Conservation (phyloP, 2,329 filamentous ascomycete species). For the Verticillium isaacii region DNA sequence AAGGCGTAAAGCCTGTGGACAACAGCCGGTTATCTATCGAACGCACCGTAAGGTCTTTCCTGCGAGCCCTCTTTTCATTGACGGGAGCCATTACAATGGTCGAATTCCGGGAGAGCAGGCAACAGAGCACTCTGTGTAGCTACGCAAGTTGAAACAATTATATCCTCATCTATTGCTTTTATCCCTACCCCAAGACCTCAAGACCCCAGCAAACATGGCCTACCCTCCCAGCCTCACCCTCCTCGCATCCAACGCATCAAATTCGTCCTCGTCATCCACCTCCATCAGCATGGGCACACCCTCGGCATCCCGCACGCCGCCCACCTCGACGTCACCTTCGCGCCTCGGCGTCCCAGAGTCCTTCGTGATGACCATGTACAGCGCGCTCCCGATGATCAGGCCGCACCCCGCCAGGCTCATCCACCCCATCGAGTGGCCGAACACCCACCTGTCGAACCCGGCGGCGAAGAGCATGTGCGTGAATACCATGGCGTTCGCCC, state of each 20-base stretch:
- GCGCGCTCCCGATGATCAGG: constrained; percentile 47
- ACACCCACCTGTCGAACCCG: constrained; percentile 46
- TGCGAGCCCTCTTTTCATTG: no score
- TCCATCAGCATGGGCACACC: constrained; percentile 34
- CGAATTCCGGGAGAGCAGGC: no score
- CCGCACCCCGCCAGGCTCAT: constrained; percentile 45
- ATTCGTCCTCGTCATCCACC: constrained; percentile 16
- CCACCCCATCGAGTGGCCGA: constrained; percentile 44
- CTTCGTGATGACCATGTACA: constrained; percentile 45
- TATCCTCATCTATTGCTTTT: background rate
- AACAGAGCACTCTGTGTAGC: no score
- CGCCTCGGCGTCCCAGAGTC: constrained; percentile 22
- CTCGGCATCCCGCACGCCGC: constrained; percentile 26
- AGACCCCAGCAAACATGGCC: background rate
- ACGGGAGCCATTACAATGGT: no score
- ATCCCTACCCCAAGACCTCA: background rate
- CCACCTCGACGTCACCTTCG: constrained; percentile 24
- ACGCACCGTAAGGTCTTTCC: no score
- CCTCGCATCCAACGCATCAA: constrained; percentile 4
- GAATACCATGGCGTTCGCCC: constrained; percentile 54
- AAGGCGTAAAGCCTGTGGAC: no score
- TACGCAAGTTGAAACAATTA: background rate
- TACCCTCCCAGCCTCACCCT: background rate
- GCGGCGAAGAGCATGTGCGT: constrained; percentile 54
- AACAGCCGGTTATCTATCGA: no score